Percentiles rank a stretch among this genome's conserved stretches.
phyloP scores from a whole-genome alignment of 2,329 filamentous ascomycete species.

The Sporothrix schenckii region DNA sequence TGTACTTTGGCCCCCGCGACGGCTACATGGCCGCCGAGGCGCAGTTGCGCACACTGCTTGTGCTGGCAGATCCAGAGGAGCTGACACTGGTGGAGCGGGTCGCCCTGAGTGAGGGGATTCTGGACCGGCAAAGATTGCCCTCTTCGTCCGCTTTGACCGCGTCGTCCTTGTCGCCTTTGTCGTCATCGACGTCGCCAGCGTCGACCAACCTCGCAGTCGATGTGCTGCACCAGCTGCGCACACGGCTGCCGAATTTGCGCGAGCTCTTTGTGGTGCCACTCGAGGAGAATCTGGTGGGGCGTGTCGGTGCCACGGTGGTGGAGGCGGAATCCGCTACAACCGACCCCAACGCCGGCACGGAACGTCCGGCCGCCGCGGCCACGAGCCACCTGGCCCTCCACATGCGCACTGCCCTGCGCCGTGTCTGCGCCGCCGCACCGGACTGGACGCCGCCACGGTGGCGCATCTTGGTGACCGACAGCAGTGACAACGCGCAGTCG shows the following conservation, averaged over 20 bases:
- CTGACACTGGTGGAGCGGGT: constrained; percentile 48
- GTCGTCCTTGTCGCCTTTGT: neutral
- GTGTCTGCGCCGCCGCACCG: constrained; percentile 31
- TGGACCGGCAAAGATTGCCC: constrained; percentile 35
- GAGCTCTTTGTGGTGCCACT: constrained; percentile 52
- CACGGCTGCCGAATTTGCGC: constrained; percentile 47
- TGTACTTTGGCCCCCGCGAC: constrained; percentile 52
- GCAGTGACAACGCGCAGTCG: neutral
- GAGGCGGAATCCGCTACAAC: neutral
- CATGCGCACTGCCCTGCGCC: constrained; percentile 34
- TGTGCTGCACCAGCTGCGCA: constrained; percentile 46
- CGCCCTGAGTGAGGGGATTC: constrained; percentile 52
- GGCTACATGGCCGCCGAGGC: constrained; percentile 52
- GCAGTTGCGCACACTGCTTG: constrained; percentile 51
- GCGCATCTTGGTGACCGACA: constrained; percentile 43
- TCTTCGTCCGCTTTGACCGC: no score
- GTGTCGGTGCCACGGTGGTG: constrained; percentile 40
- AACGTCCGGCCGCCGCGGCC: constrained; percentile 25
- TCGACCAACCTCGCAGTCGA: constrained; percentile 46
- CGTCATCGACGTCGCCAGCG: constrained; percentile 27
- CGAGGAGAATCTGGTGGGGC: constrained; percentile 44
- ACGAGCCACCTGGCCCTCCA: constrained; percentile 46
- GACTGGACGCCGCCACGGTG: constrained; percentile 46
- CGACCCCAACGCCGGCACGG: neutral
- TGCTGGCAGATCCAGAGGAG: constrained; percentile 48